A percentile compares a stretch with the other conserved stretches of the same genome.
Evolutionary conservation across 345 rosid genomes (phyloP).

Genomic region (Citropsis articulata): DNA sequence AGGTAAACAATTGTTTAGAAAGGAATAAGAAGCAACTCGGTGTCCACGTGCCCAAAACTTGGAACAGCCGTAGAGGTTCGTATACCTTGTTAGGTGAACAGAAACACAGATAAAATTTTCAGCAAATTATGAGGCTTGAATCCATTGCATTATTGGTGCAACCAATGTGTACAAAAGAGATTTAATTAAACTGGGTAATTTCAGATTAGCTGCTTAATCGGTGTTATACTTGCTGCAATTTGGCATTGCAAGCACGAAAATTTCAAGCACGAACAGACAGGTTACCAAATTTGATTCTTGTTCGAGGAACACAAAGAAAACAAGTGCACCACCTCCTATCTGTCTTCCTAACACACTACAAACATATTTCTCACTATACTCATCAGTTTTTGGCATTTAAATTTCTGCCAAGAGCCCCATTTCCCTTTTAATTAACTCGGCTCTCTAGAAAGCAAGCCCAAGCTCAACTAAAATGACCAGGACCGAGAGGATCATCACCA

Average conservation of each 20-base stretch:
- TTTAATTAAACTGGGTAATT: not conserved
- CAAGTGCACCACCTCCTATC: constrained; percentile 23
- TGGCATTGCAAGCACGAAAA: not conserved
- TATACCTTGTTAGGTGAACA: constrained; percentile 6
- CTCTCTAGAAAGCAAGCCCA: not conserved
- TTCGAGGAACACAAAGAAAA: not conserved
- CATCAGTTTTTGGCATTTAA: not conserved
- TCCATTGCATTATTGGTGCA: not conserved
- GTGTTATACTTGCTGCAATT: not conserved
- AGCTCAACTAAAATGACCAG: constrained; percentile 15
- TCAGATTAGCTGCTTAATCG: not conserved
- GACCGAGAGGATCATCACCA: constrained; percentile 15
- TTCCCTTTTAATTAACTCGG: not conserved
- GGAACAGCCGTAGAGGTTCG: not conserved
- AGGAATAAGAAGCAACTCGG: not conserved
- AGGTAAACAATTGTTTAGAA: not conserved
- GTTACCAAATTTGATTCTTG: constrained; percentile 1
- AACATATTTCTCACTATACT: not conserved
- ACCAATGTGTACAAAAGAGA: not conserved
- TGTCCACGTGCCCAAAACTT: not conserved
- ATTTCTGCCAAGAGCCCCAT: not conserved
- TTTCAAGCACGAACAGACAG: not conserved
- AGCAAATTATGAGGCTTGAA: not conserved
- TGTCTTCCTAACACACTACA: constrained; percentile 16
- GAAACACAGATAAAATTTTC: not conserved